Percentiles rank a stretch among this genome's conserved stretches.
These are phyloP conservation scores for Arthrobotrys musiformis DNA, from an alignment of 2,329 filamentous ascomycete genomes.

Conservation along the genomic window DNA sequence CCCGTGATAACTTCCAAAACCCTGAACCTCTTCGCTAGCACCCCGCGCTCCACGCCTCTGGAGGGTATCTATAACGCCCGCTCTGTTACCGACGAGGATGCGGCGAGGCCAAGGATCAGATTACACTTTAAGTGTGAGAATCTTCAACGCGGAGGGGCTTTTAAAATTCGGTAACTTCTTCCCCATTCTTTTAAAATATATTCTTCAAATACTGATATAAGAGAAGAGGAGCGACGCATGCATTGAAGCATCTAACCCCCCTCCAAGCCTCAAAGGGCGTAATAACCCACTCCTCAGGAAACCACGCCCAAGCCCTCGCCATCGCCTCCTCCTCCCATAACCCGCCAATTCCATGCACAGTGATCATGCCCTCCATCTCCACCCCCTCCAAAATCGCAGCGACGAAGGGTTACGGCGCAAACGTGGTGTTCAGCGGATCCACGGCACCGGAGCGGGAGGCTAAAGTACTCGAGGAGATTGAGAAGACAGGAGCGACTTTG, in stretches of 20 bases:
- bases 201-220: not conserved
- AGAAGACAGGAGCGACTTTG: slow-evolving; percentile 78
- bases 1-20: slow-evolving; percentile 83
- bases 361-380: slow-evolving; percentile 91
- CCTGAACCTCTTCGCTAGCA: slow-evolving; percentile 78
- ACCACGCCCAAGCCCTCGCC: slow-evolving; percentile 92
- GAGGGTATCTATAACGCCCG: slow-evolving; percentile 66
- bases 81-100: slow-evolving; percentile 66
- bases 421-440: slow-evolving; percentile 82
- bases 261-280: slow-evolving; percentile 35
- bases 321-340: slow-evolving; percentile 75
- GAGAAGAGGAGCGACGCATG: slow-evolving; percentile 60
- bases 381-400: slow-evolving; percentile 87
- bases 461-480: slow-evolving; percentile 72
- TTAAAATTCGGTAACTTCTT: slow-evolving; percentile 82
- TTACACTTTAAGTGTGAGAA: slow-evolving; percentile 98
- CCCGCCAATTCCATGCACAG: slow-evolving; percentile 76
- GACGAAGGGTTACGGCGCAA: slow-evolving; percentile 79
- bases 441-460: slow-evolving; percentile 84
- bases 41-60: slow-evolving; percentile 71
- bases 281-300: slow-evolving; percentile 70
- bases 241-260: slow-evolving; percentile 5
- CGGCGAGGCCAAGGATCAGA: slow-evolving; percentile 73
- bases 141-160: slow-evolving; percentile 86
- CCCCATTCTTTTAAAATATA: not conserved